Conservation (phyloP, 139 green algal species). For the Trebouxia sp. region DNA sequence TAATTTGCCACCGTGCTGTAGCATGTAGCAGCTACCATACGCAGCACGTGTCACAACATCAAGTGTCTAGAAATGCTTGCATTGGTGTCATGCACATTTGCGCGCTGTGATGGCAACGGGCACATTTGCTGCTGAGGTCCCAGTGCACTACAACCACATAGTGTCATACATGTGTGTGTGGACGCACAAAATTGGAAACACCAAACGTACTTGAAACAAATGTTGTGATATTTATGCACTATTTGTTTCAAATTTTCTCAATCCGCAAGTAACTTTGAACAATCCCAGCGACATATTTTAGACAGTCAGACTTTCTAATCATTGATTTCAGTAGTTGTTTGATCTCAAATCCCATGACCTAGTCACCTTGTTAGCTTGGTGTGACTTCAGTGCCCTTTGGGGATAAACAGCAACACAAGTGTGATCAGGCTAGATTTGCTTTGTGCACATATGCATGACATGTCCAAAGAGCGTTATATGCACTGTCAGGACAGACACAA, state of each 20-base stretch:
- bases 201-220: no score
- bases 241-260: neutral
- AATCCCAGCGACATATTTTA: neutral
- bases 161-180: neutral
- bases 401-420: neutral
- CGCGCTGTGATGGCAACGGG: no score
- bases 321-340: neutral
- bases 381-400: neutral
- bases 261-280: neutral
- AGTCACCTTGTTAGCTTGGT: no score
- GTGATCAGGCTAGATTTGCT: no score
- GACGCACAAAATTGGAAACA: constrained; percentile 7
- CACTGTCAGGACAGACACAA: no score
- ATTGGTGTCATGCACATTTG: neutral
- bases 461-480: no score
- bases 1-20: constrained; percentile 6
- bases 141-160: no score
- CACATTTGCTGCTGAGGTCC: no score
- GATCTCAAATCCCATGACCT: neutral
- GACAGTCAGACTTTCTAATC: neutral
- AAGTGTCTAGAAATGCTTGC: neutral
- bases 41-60: constrained; percentile 2
- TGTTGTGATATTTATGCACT: no score
- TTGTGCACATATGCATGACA: no score
- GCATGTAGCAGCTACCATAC: neutral